A percentile compares a stretch with the other conserved stretches of the same genome.
Evolutionary conservation across 805 yeast genomes (phyloP).

Genomic region (Saccharomyces mikatae): DNA sequence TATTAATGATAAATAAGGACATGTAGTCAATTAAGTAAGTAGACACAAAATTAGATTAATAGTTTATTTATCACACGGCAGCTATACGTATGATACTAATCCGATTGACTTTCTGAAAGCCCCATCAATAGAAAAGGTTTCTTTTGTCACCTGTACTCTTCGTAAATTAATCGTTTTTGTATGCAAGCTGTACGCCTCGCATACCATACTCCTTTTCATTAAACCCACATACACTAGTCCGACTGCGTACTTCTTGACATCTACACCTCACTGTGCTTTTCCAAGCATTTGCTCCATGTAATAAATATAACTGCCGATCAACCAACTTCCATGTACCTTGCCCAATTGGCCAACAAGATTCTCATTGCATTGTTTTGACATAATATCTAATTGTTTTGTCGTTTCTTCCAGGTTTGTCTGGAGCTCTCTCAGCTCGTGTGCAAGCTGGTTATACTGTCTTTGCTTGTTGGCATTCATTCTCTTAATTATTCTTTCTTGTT

Average conservation of each 20-base stretch:
- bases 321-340: conserved; percentile 26
- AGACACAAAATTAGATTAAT: not conserved
- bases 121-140: not conserved
- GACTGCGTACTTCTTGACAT: not conserved
- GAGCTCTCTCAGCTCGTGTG: conserved; percentile 22
- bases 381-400: conserved; percentile 19
- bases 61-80: not conserved
- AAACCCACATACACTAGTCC: conserved; percentile 1
- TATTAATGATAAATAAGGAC: not conserved
- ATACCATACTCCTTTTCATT: conserved; percentile 1
- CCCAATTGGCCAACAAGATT: conserved; percentile 28
- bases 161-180: not conserved
- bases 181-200: not conserved
- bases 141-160: not conserved
- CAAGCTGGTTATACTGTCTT: conserved; percentile 27
- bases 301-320: conserved; percentile 25
- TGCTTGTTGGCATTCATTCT: conserved; percentile 22
- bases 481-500: too few species aligned
- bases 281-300: conserved; percentile 22
- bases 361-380: conserved; percentile 28
- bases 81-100: not conserved
- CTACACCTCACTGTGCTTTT: conserved; percentile 5
- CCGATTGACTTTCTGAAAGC: not conserved
- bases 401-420: conserved; percentile 23
- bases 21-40: not conserved